Conservation (phyloP, 2,329 filamentous ascomycete genomes). For the Xylaria multiplex region DNA sequence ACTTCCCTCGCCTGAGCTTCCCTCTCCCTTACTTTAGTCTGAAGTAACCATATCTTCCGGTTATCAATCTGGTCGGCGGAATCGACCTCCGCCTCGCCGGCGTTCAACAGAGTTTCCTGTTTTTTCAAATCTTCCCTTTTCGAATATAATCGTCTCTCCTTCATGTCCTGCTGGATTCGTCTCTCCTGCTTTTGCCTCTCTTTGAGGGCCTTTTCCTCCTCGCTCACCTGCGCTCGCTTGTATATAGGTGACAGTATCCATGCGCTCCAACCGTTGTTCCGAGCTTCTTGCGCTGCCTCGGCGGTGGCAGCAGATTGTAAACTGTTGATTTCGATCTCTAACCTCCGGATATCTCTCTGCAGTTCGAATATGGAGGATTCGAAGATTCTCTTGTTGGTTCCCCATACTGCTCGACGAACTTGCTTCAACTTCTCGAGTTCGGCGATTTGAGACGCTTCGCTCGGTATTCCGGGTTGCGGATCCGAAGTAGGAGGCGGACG, state of each 20-base stretch:
- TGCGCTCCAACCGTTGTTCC: constrained; percentile 10
- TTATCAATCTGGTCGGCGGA: neutral
- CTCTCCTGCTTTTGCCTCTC: constrained; percentile 18
- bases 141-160: constrained; percentile 16
- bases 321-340: constrained; percentile 6
- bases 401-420: neutral
- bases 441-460: constrained; percentile 3
- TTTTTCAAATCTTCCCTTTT: constrained; percentile 8
- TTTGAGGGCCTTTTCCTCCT: constrained; percentile 9
- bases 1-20: neutral
- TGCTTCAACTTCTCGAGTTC: constrained; percentile 5
- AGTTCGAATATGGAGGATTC: constrained; percentile 12
- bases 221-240: constrained; percentile 3
- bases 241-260: constrained; percentile 24
- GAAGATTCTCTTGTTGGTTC: neutral
- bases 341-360: constrained; percentile 5
- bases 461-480: neutral
- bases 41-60: neutral
- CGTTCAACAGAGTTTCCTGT: neutral
- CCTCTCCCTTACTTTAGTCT: neutral
- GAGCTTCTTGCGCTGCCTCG: constrained; percentile 10
- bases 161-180: constrained; percentile 17
- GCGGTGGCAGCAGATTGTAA: neutral
- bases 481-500: neutral
- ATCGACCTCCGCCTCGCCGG: neutral